phyloP scores from a whole-genome alignment of 495 filamentous ascomycete species.

The Trichodelitschia bisporula region DNA sequence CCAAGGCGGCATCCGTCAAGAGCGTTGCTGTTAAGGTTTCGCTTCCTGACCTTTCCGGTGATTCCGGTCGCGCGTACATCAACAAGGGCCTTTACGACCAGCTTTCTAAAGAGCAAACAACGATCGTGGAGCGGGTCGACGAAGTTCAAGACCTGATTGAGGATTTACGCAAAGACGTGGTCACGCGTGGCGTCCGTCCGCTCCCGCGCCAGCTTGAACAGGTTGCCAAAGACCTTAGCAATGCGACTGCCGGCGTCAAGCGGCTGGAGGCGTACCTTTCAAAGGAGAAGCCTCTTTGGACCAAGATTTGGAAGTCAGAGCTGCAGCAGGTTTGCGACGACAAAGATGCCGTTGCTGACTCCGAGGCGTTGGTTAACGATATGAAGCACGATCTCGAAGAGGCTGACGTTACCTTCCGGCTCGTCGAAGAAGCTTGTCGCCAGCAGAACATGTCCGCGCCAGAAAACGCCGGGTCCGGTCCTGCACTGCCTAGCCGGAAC shows the following conservation, averaged over 20 bases:
- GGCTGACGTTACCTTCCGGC: constrained; percentile 67
- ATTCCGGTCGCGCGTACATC: constrained; percentile 61
- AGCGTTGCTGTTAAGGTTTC: constrained; percentile 39
- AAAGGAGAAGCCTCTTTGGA: constrained; percentile 85
- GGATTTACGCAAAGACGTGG: constrained; percentile 92
- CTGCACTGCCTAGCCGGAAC: constrained; percentile 6
- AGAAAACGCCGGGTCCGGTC: neutral
- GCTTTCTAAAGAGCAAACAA: constrained; percentile 63
- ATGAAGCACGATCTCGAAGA: constrained; percentile 89
- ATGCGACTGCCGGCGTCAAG: constrained; percentile 66
- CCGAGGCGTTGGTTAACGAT: constrained; percentile 81
- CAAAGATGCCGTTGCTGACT: constrained; percentile 74
- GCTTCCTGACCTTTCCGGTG: constrained; percentile 36
- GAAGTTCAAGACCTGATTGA: constrained; percentile 91
- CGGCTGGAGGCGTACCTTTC: constrained; percentile 84
- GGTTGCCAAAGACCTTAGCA: constrained; percentile 66
- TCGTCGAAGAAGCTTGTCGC: constrained; percentile 91
- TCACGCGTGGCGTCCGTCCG: constrained; percentile 74
- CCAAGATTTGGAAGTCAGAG: constrained; percentile 95
- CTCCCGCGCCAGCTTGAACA: constrained; percentile 72
- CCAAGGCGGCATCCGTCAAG: constrained; percentile 62
- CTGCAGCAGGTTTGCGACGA: constrained; percentile 85
- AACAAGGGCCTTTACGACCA: constrained; percentile 63
- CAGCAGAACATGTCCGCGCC: constrained; percentile 29
- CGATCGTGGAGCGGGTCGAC: constrained; percentile 72